Conservation (phyloP, 768 basidiomycete species). For the Termitomyces sp. region DNA sequence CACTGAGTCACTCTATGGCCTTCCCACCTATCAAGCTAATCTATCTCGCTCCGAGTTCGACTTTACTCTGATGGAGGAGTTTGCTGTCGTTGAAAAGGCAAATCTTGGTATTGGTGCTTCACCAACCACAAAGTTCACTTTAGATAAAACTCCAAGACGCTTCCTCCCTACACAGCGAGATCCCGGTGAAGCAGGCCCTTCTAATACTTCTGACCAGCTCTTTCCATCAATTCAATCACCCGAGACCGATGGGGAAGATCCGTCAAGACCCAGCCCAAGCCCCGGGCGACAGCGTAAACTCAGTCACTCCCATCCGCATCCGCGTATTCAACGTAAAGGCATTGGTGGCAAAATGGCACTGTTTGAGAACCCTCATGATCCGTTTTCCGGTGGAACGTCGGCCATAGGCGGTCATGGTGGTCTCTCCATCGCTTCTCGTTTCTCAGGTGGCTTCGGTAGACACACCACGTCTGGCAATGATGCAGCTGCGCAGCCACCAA, state of each 20-base stretch:
- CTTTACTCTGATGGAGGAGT: conserved; percentile 73
- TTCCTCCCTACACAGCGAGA: not conserved
- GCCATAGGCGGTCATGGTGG: conserved; percentile 9
- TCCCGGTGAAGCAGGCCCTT: conserved; percentile 10
- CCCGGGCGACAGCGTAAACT: conserved; percentile 71
- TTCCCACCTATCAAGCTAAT: conserved; percentile 70
- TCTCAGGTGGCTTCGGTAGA: conserved; percentile 22
- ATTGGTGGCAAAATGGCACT: conserved; percentile 84
- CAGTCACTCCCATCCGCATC: conserved; percentile 73
- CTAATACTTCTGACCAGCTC: conserved; percentile 1
- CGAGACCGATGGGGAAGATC: conserved; percentile 8
- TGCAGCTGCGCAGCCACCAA: not conserved
- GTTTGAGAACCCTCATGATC: conserved; percentile 65
- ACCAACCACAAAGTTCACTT: conserved; percentile 35
- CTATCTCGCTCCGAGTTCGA: conserved; percentile 58
- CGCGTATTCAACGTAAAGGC: conserved; percentile 53
- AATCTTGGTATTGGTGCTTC: conserved; percentile 64
- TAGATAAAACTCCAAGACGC: conserved; percentile 16
- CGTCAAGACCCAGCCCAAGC: conserved; percentile 3
- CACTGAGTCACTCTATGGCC: conserved; percentile 31
- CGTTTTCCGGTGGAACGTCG: conserved; percentile 24
- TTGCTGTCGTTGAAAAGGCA: conserved; percentile 64
- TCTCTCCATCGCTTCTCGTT: conserved; percentile 4
- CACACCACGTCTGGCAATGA: conserved; percentile 8
- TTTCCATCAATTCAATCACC: not conserved